These are phyloP conservation scores for Herpetospermum pedunculosum DNA, from an alignment of 306 rosid genomes.

Conservation along the genomic window DNA sequence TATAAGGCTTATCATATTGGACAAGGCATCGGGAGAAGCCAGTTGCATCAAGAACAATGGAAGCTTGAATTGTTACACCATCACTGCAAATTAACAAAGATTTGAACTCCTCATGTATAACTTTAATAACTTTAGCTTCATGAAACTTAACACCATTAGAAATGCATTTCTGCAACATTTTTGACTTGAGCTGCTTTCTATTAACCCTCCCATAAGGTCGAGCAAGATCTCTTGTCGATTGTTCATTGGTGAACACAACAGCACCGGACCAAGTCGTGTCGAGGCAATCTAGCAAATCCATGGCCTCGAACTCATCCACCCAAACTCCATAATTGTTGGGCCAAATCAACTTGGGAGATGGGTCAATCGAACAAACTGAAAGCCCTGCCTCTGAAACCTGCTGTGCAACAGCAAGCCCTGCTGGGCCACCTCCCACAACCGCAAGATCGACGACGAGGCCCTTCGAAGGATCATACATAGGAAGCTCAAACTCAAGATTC, in stretches of 20 bases:
- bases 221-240: slow-evolving; percentile 46
- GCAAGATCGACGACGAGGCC: slow-evolving; percentile 80
- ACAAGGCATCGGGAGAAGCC: slow-evolving; percentile 92
- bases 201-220: slow-evolving; percentile 98
- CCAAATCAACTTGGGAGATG: slow-evolving; percentile 83
- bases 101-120: slow-evolving; percentile 72
- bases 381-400: slow-evolving; percentile 95
- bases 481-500: slow-evolving; percentile 84
- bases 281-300: slow-evolving; percentile 93
- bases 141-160: slow-evolving; percentile 83
- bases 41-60: slow-evolving; percentile 93
- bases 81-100: slow-evolving; percentile 74
- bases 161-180: slow-evolving; percentile 85
- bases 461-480: slow-evolving; percentile 65
- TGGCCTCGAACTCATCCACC: slow-evolving; percentile 97
- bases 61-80: slow-evolving; percentile 80
- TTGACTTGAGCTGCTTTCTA: slow-evolving; percentile 77
- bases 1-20: slow-evolving; percentile 82
- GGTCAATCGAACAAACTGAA: slow-evolving; percentile 81
- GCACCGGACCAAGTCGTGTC: slow-evolving; percentile 98
- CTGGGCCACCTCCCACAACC: slow-evolving; percentile 97
- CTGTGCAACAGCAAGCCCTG: slow-evolving; percentile 96
- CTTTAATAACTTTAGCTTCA: slow-evolving; percentile 76
- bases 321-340: slow-evolving; percentile 98
- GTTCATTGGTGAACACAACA: slow-evolving; percentile 54